Evolutionary conservation across 805 yeast genomes (phyloP).

Genomic region (Pichia manshurica): DNA sequence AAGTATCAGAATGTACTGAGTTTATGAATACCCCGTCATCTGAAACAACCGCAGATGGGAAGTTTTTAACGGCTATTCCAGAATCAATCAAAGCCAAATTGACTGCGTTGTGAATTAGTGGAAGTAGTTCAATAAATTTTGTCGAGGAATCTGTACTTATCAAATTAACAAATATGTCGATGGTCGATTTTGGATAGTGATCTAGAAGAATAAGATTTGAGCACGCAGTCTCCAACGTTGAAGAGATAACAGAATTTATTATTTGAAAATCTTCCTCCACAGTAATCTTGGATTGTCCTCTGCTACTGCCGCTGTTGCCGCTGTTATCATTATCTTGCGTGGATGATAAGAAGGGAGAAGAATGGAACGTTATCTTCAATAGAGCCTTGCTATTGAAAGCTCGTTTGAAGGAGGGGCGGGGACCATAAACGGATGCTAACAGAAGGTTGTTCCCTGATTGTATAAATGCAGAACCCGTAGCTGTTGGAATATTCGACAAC

Average conservation of each 20-base stretch:
- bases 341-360: constrained; percentile 11
- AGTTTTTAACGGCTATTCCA: constrained; percentile 71
- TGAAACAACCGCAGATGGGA: constrained; percentile 51
- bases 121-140: constrained; percentile 33
- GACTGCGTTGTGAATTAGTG: constrained; percentile 51
- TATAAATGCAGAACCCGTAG: constrained; percentile 70
- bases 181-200: constrained; percentile 85
- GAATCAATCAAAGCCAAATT: constrained; percentile 79
- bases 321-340: not conserved
- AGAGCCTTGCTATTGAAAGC: constrained; percentile 30
- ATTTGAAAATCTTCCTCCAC: constrained; percentile 34
- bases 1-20: constrained; percentile 26
- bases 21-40: constrained; percentile 24
- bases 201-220: constrained; percentile 44
- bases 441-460: constrained; percentile 61
- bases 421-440: constrained; percentile 77
- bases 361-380: constrained; percentile 21
- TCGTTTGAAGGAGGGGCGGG: constrained; percentile 55
- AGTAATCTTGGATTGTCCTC: constrained; percentile 19
- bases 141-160: constrained; percentile 40
- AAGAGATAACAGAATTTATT: constrained; percentile 23
- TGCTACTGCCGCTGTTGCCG: not conserved
- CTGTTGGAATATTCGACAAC: constrained; percentile 57
- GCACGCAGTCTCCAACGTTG: constrained; percentile 37
- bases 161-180: constrained; percentile 69